Evolutionary conservation across 2,329 filamentous ascomycete species (phyloP).

Genomic region (Penicillium sp.): DNA sequence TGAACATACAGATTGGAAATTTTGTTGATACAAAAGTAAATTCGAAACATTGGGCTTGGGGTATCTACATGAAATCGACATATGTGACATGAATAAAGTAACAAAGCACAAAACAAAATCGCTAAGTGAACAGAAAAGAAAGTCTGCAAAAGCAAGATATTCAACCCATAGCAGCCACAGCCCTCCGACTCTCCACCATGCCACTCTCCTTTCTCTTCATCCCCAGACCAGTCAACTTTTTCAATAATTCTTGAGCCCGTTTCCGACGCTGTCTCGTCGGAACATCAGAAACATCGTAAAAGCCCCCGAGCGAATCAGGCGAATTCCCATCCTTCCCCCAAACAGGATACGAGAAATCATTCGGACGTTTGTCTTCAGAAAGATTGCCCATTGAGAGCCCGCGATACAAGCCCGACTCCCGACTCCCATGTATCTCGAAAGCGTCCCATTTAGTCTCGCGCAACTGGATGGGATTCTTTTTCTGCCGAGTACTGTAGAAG

Average conservation of each 20-base stretch:
- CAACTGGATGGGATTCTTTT: background rate
- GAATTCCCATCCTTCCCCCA: background rate
- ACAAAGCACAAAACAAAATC: background rate
- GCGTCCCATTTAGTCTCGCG: conserved; percentile 3
- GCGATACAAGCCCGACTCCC: conserved; percentile 3
- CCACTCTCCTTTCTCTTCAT: conserved; percentile 25
- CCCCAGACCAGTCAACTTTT: conserved; percentile 20
- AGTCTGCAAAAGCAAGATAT: background rate
- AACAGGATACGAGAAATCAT: conserved; percentile 5
- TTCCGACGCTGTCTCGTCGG: conserved; percentile 7
- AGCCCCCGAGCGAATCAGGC: background rate
- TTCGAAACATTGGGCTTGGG: background rate
- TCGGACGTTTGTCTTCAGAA: background rate
- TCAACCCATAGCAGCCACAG: background rate
- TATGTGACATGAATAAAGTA: background rate
- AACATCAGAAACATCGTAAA: conserved; percentile 4
- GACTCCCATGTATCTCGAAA: conserved; percentile 4
- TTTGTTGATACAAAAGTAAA: background rate
- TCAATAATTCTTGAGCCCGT: conserved; percentile 19
- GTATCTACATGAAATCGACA: background rate
- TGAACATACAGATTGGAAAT: background rate
- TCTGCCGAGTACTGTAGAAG: conserved; percentile 20
- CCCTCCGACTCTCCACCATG: background rate
- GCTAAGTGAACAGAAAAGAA: background rate
- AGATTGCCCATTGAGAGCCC: conserved; percentile 5